These are phyloP conservation scores for Myxozyma udenii DNA, from an alignment of 805 yeast genomes.

Conservation along the genomic window DNA sequence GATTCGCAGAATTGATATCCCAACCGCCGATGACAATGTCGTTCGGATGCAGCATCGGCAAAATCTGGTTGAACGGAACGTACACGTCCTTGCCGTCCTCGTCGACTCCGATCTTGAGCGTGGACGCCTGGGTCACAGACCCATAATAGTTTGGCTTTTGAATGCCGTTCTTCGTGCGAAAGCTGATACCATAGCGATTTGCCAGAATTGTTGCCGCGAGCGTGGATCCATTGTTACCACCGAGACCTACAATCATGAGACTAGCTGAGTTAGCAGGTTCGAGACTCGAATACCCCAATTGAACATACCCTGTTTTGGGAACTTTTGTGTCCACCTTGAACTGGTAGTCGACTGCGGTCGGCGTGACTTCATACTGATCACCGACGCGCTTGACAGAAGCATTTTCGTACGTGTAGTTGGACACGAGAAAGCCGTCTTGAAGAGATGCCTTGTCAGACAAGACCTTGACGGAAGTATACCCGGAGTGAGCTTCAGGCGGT, in stretches of 20 bases:
- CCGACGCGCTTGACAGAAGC: conserved; percentile 42
- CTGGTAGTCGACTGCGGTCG: conserved; percentile 68
- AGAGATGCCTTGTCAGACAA: conserved; percentile 50
- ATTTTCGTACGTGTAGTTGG: conserved; percentile 70
- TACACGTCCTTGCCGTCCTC: conserved; percentile 77
- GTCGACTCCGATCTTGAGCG: conserved; percentile 86
- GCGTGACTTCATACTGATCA: conserved; percentile 57
- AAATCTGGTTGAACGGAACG: conserved; percentile 84
- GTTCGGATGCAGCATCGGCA: conserved; percentile 87
- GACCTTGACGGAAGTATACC: conserved; percentile 51
- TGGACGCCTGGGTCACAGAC: conserved; percentile 89
- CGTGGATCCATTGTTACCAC: conserved; percentile 96
- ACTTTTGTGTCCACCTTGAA: conserved; percentile 79
- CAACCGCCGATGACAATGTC: conserved; percentile 90
- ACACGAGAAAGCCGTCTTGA: conserved; percentile 45
- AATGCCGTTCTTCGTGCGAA: conserved; percentile 78
- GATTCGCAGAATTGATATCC: conserved; percentile 77
- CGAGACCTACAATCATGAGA: conserved; percentile 85
- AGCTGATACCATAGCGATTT: conserved; percentile 71
- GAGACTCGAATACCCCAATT: too few species aligned
- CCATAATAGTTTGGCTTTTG: conserved; percentile 83
- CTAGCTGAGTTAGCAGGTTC: conserved; percentile 37
- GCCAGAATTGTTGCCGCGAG: conserved; percentile 81
- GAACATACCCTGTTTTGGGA: conserved; percentile 63
- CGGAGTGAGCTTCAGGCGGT: conserved; percentile 39